These are phyloP conservation scores for Coemansia sp. DNA, from an alignment of 192 early-diverging fungal genomes.

Conservation along the genomic window DNA sequence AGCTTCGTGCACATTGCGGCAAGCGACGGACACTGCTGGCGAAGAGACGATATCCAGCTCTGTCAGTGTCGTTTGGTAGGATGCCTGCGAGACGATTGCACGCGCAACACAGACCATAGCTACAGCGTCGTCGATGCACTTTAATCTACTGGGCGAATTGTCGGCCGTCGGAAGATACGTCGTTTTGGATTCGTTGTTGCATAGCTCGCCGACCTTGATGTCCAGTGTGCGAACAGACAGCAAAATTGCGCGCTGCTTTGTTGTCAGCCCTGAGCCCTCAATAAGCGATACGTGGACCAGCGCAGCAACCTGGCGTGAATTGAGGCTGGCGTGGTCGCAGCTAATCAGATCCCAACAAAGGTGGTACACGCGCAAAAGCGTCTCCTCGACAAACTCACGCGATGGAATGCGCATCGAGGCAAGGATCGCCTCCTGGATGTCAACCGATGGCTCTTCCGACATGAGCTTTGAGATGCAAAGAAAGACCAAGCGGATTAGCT, in stretches of 20 bases:
- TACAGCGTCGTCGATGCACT: conserved; percentile 50
- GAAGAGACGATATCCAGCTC: conserved; percentile 27
- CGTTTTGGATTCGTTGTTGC: background rate
- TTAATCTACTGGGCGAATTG: conserved; percentile 9
- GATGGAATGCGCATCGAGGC: conserved; percentile 37
- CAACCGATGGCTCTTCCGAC: conserved; percentile 3
- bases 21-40: conserved; percentile 7
- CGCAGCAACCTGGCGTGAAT: conserved; percentile 49
- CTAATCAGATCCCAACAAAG: conserved; percentile 42
- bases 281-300: conserved; percentile 46
- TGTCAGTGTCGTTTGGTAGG: conserved; percentile 35
- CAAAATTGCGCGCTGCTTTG: conserved; percentile 13
- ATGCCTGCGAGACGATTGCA: conserved; percentile 39
- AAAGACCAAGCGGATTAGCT: conserved; percentile 41
- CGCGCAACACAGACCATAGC: conserved; percentile 55
- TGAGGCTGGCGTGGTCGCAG: conserved; percentile 32
- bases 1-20: conserved; percentile 60
- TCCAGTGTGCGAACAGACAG: conserved; percentile 31
- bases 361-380: conserved; percentile 23
- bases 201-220: conserved; percentile 10
- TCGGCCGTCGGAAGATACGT: conserved; percentile 22
- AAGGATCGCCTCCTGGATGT: conserved; percentile 25
- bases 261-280: conserved; percentile 33
- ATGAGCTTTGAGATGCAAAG: conserved; percentile 38
- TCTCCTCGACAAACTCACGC: conserved; percentile 24